phyloP scores from a whole-genome alignment of 169 alveolate genomes.

The Plasmodium malariae region DNA sequence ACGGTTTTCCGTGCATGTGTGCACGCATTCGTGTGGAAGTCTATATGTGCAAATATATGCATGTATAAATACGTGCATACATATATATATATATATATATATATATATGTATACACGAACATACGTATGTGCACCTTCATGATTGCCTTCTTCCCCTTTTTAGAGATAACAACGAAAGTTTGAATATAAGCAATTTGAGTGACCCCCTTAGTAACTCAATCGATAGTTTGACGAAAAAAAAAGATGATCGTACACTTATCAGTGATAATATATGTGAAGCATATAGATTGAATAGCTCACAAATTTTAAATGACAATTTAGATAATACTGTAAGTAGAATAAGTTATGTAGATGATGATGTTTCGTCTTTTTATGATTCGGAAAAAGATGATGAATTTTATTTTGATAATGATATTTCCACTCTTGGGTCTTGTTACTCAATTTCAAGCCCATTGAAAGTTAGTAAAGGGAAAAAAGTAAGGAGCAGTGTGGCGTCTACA shows the following conservation, averaged over 20 bases:
- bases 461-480: conserved; percentile 17
- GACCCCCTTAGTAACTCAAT: conserved; percentile 31
- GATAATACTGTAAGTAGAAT: conserved; percentile 63
- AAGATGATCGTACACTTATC: conserved; percentile 12
- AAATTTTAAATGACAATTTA: conserved; percentile 27
- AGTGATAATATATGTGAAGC: conserved; percentile 54
- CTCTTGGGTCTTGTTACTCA: conserved; percentile 58
- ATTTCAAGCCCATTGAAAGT: conserved; percentile 23
- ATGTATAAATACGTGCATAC: neutral
- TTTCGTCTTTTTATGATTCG: conserved; percentile 67
- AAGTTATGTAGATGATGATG: conserved; percentile 73
- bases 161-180: conserved; percentile 55
- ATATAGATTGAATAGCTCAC: conserved; percentile 55
- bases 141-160: neutral
- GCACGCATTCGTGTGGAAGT: neutral
- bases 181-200: conserved; percentile 29
- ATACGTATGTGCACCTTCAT: neutral
- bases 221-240: conserved; percentile 18
- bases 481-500: conserved; percentile 8
- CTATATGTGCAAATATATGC: neutral
- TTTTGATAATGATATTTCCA: conserved; percentile 62
- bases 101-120: neutral
- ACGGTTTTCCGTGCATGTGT: neutral
- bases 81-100: neutral
- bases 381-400: conserved; percentile 67